Base-by-base conservation (phyloP, 768 basidiomycete genomes). In the Pleurotus eryngii region DNA sequence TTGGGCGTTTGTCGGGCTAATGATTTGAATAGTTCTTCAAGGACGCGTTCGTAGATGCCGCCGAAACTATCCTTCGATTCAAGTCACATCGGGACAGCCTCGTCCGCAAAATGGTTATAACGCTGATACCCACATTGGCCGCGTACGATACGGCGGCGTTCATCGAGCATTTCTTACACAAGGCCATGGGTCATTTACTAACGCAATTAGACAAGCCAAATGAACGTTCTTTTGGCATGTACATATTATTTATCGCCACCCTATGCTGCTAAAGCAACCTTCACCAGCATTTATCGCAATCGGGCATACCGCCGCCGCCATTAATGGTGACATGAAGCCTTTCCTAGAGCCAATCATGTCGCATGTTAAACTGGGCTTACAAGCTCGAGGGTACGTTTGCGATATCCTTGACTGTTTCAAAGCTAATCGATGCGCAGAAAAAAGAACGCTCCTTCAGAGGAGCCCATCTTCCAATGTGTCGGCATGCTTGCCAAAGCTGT, bases 391-490 rank as follows among this genome's bases (percentile, higher is more conserved):
- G 94, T 95, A 66, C 61, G 70, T 63, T 18, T 9, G 40, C n/a
- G 46, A 27, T 5, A 12, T 18, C 38, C 46, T 43, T 35, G 26
- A 50, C 24, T 30, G 24, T 39, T n/a, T 27, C 20, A 39, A 39
- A 53, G 20, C 14, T 9, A 38, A 43, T 17, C 2, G 5, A 20
- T 12, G 37, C 45, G 26, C 60, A 87, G 85, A 57, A 86, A 87
- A 67, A 96, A 95, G 78, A 95, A 93, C 67, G 91, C 94, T 1
- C 90, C 92, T 2, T 87, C 89, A 14, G 95, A 98, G 70, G 94
- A 94, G 61, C 90, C 95, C 0, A 94, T 98, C 58, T 98, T 99
- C 67, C 92, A 98, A 78, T 98, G 97, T 71, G 83, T 99, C 58
- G 93, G 93, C 38, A 96, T 98, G 94, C 77, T 99, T 43, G 93